Percentiles rank a stretch among this genome's conserved stretches.
These are phyloP conservation scores for Sphaerulina vaccinii DNA, from an alignment of 2,329 filamentous ascomycete genomes.

Conservation along the genomic window DNA sequence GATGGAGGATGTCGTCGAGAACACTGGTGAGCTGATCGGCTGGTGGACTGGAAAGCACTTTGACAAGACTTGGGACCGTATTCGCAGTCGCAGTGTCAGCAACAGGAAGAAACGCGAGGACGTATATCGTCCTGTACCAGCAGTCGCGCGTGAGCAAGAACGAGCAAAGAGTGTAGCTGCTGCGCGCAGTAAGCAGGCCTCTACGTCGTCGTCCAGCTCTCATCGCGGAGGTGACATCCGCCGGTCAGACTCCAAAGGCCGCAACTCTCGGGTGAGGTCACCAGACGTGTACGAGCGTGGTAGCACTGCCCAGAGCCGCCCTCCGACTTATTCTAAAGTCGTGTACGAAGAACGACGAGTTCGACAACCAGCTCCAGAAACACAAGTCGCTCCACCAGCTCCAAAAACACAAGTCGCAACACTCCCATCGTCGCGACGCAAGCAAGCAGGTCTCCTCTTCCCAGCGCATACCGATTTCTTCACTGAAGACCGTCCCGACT, in stretches of 20 bases:
- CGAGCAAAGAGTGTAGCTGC: constrained; percentile 3
- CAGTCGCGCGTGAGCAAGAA: neutral
- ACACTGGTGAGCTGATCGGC: constrained; percentile 28
- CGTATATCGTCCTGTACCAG: constrained; percentile 7
- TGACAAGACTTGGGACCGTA: constrained; percentile 32
- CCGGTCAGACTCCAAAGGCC: constrained; percentile 15
- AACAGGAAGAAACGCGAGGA: constrained; percentile 26
- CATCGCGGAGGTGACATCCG: constrained; percentile 14
- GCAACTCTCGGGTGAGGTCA: constrained; percentile 19
- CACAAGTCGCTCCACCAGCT: constrained; percentile 3
- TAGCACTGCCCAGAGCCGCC: constrained; percentile 7
- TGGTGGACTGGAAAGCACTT: constrained; percentile 29
- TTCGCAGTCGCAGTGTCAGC: constrained; percentile 17
- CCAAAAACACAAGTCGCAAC: constrained; percentile 3
- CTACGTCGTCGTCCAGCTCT: constrained; percentile 6
- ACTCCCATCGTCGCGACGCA: constrained; percentile 18
- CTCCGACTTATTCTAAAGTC: neutral
- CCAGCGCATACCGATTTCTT: constrained; percentile 18
- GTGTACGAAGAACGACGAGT: neutral
- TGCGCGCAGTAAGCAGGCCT: constrained; percentile 1
- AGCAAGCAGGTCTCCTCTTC: constrained; percentile 22
- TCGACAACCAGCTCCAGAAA: neutral
- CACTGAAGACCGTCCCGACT: constrained; percentile 11
- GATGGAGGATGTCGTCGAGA: constrained; percentile 30
- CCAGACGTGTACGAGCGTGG: constrained; percentile 17